Conservation (phyloP, 768 basidiomycete species). For the Lactifluus piperatus region DNA sequence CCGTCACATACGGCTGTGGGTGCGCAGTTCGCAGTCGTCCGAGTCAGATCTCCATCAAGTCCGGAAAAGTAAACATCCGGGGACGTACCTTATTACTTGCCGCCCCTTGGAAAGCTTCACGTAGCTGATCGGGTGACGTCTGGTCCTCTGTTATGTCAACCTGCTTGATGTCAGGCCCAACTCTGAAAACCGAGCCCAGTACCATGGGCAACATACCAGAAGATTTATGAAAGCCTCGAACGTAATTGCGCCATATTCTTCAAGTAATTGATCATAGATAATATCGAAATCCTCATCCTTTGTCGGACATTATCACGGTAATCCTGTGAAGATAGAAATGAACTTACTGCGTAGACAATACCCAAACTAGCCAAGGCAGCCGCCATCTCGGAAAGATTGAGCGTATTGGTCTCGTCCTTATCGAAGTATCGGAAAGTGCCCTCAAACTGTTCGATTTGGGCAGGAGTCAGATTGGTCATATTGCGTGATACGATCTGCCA, state of each 20-base stretch:
- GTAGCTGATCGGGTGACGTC: conserved; percentile 83
- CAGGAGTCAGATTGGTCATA: conserved; percentile 90
- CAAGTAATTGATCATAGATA: conserved; percentile 71
- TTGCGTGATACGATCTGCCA: conserved; percentile 84
- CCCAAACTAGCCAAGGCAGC: conserved; percentile 92
- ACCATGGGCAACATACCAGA: conserved; percentile 46
- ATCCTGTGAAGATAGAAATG: background rate
- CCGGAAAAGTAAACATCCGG: background rate
- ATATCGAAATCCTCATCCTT: conserved; percentile 83
- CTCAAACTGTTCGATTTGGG: conserved; percentile 94
- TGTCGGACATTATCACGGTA: background rate
- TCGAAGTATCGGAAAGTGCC: conserved; percentile 98
- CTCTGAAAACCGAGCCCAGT: background rate
- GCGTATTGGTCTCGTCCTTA: conserved; percentile 83
- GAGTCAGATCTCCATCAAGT: background rate
- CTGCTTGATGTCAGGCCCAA: conserved; percentile 32
- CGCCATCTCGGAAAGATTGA: conserved; percentile 79
- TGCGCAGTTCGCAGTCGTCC: background rate
- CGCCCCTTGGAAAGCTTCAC: conserved; percentile 88
- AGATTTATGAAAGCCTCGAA: conserved; percentile 94
- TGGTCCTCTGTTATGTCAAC: conserved; percentile 96
- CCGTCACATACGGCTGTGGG: conserved; percentile 80
- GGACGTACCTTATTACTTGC: conserved; percentile 74
- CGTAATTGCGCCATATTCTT: conserved; percentile 80
- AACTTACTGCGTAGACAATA: conserved; percentile 75